Conservation (phyloP, 2,329 filamentous ascomycete genomes). For the Plectosphaerella plurivora region DNA sequence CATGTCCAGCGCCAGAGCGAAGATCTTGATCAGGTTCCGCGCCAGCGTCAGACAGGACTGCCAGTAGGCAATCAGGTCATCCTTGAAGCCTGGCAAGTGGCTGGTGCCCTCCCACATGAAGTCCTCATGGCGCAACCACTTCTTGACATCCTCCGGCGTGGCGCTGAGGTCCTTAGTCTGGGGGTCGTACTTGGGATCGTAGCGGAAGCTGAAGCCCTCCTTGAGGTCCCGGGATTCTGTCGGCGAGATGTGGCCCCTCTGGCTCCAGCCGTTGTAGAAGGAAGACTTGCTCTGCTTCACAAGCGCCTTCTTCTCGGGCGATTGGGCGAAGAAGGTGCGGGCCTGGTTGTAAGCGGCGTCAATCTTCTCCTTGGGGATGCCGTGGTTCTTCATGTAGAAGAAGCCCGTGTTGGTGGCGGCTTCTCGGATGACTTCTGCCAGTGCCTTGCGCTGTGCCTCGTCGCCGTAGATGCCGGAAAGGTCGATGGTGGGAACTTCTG, state of each 20-base stretch:
- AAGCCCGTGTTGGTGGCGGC: constrained; percentile 39
- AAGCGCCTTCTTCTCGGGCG: constrained; percentile 20
- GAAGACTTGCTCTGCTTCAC: constrained; percentile 18
- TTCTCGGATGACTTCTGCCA: constrained; percentile 31
- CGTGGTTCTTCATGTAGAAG: constrained; percentile 42
- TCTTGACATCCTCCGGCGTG: constrained; percentile 9
- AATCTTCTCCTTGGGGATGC: constrained; percentile 27
- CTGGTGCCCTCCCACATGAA: constrained; percentile 14
- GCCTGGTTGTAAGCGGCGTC: constrained; percentile 13
- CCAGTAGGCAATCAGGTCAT: constrained; percentile 12
- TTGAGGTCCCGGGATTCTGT: constrained; percentile 23
- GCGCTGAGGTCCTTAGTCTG: constrained; percentile 23
- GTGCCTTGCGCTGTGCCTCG: constrained; percentile 24
- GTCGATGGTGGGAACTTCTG: constrained; percentile 43
- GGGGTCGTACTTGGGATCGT: constrained; percentile 36
- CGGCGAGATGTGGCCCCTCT: constrained; percentile 19
- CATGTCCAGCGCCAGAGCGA: constrained; percentile 16
- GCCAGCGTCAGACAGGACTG: constrained; percentile 15
- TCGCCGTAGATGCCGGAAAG: constrained; percentile 29
- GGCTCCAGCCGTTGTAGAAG: constrained; percentile 31
- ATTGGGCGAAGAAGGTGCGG: constrained; percentile 23
- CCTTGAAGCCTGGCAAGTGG: constrained; percentile 11
- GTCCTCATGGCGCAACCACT: constrained; percentile 12
- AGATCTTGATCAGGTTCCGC: constrained; percentile 16
- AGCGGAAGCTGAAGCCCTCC: constrained; percentile 25